phyloP scores from a whole-genome alignment of 2,329 filamentous ascomycete genomes.

The Anisogramma anomala region DNA sequence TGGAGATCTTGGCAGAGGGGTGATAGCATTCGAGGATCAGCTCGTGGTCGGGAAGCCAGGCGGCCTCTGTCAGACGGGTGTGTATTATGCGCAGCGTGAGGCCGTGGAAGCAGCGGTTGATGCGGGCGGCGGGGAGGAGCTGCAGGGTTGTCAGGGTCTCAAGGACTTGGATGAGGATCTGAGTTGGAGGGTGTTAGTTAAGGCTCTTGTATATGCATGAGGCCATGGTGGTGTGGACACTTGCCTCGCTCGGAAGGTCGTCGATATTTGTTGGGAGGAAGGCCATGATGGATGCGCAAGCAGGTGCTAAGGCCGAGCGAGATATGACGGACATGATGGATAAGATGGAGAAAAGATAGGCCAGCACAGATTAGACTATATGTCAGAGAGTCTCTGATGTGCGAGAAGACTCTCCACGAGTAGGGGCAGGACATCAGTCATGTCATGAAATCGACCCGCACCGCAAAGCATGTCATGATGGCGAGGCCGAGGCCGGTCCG shows the following conservation, averaged over 20 bases:
- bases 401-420: constrained; percentile 12
- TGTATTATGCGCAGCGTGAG: constrained; percentile 20
- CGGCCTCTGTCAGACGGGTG: constrained; percentile 30
- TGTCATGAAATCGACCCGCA: no score
- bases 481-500: no score
- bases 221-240: background rate
- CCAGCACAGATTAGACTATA: constrained; percentile 1
- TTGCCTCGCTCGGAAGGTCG: constrained; percentile 14
- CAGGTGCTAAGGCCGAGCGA: constrained; percentile 3
- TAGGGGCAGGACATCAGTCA: constrained; percentile 8
- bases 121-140: constrained; percentile 19
- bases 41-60: constrained; percentile 48
- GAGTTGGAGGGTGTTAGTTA: constrained; percentile 4
- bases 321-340: no score
- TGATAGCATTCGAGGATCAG: constrained; percentile 72
- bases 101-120: constrained; percentile 23
- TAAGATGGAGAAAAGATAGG: constrained; percentile 3
- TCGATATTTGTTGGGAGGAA: constrained; percentile 8
- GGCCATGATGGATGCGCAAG: constrained; percentile 10
- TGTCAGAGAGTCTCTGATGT: constrained; percentile 10
- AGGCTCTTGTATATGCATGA: background rate
- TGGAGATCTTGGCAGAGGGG: constrained; percentile 55
- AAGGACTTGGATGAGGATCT: constrained; percentile 25
- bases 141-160: constrained; percentile 19
- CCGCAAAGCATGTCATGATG: no score